A percentile compares a stretch with the other conserved stretches of the same genome.
These are phyloP conservation scores for Ceriops decandra DNA, from an alignment of 345 rosid species.

Conservation along the genomic window DNA sequence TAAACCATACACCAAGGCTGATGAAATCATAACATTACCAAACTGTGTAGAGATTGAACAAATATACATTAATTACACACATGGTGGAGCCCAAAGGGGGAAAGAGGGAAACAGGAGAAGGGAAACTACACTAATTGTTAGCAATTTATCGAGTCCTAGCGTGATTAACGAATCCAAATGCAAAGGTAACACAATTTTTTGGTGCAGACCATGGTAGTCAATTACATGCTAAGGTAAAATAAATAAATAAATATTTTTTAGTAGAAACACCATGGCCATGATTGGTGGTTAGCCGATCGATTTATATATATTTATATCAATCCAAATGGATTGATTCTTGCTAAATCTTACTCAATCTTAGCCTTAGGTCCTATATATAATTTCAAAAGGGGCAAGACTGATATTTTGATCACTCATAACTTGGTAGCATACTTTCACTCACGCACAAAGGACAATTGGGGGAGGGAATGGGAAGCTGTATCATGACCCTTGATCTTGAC, in stretches of 20 bases:
- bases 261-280: conserved; percentile 12
- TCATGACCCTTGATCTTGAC: conserved; percentile 17
- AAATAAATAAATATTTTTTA: neutral
- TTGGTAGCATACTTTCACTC: neutral
- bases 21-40: conserved; percentile 25
- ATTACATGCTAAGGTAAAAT: conserved; percentile 14
- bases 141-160: conserved; percentile 19
- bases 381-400: neutral
- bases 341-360: too few relatives aligned
- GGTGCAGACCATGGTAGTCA: conserved; percentile 1
- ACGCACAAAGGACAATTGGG: neutral
- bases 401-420: conserved; percentile 4
- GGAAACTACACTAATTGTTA: conserved; percentile 26
- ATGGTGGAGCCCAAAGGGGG: neutral
- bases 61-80: conserved; percentile 40
- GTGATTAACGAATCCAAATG: conserved; percentile 14
- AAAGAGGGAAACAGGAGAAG: neutral
- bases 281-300: neutral
- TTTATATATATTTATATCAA: too few relatives aligned
- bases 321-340: too few relatives aligned
- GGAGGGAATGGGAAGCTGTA: neutral
- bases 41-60: conserved; percentile 32
- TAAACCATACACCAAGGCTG: too few relatives aligned
- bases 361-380: neutral
- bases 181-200: conserved; percentile 5